These are phyloP conservation scores for Endothia cerciana DNA, from an alignment of 2,329 filamentous ascomycete species.

Conservation along the genomic window DNA sequence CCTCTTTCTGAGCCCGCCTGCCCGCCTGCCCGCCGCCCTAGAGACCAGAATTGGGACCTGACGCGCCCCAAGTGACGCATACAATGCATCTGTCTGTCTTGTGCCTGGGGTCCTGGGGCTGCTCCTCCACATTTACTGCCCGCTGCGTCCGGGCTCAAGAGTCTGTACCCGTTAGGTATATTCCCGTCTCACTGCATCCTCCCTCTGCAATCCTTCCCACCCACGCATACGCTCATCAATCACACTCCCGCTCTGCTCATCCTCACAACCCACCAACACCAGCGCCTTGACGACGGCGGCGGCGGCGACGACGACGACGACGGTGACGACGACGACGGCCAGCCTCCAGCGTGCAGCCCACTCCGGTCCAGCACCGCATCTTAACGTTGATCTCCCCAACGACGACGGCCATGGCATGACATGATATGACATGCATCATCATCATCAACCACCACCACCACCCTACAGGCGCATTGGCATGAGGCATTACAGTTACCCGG, in stretches of 20 bases:
- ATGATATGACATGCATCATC: too few species aligned
- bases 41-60: too few species aligned
- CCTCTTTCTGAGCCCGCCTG: neutral
- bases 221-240: neutral
- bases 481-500: constrained; percentile 6
- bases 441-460: too few species aligned
- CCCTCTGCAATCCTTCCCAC: constrained; percentile 1
- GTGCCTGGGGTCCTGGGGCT: neutral
- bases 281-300: too few species aligned
- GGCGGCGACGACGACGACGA: neutral
- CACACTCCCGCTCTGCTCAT: neutral
- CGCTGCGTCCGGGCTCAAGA: neutral
- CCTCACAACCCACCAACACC: neutral
- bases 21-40: too few species aligned
- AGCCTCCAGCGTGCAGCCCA: constrained; percentile 5
- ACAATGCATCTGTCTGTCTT: neutral
- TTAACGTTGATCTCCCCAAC: too few species aligned
- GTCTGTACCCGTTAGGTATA: neutral
- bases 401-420: constrained; percentile 10
- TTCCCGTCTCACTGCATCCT: neutral
- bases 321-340: neutral
- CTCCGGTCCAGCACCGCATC: too few species aligned
- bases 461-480: constrained; percentile 22
- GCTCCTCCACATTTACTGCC: neutral
- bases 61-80: too few species aligned